Conservation (phyloP, 192 early-diverging fungal species). For the Powellomyces hirtus region DNA sequence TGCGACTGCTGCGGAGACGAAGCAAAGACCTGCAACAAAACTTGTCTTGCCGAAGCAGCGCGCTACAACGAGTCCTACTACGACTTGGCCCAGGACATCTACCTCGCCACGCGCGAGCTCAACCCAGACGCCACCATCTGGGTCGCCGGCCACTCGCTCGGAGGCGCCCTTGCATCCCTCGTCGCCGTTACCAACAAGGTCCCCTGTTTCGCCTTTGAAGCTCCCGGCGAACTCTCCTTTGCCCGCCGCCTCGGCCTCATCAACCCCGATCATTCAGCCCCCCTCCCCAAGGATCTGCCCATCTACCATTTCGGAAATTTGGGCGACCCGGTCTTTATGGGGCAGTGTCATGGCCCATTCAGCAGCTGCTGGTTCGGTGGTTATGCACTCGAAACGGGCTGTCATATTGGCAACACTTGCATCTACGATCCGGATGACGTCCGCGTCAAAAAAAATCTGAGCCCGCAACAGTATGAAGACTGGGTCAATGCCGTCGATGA, state of each 20-base stretch:
- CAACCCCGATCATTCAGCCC: slow-evolving; percentile 34
- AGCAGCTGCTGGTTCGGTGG: slow-evolving; percentile 63
- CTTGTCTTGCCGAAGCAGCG: slow-evolving; percentile 20
- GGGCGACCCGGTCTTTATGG: slow-evolving; percentile 88
- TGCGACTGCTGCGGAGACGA: slow-evolving; percentile 22
- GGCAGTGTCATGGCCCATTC: slow-evolving; percentile 70
- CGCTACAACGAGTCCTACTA: slow-evolving; percentile 41
- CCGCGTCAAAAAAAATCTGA: background rate
- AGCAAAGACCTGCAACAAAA: slow-evolving; percentile 4
- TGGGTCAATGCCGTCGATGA: slow-evolving; percentile 7
- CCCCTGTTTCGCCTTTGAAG: slow-evolving; percentile 78
- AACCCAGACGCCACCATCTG: slow-evolving; percentile 67
- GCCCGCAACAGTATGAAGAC: background rate
- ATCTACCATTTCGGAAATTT: slow-evolving; percentile 90
- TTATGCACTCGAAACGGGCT: slow-evolving; percentile 77
- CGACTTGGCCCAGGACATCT: slow-evolving; percentile 50
- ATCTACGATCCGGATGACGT: slow-evolving; percentile 30
- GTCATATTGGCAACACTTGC: slow-evolving; percentile 73
- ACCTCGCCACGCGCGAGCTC: slow-evolving; percentile 49
- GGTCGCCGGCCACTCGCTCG: slow-evolving; percentile 68
- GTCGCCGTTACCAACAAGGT: slow-evolving; percentile 79
- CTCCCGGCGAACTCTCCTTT: slow-evolving; percentile 79
- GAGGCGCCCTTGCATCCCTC: slow-evolving; percentile 61
- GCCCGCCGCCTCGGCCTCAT: slow-evolving; percentile 78
- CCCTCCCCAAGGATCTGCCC: slow-evolving; percentile 34